phyloP scores from a whole-genome alignment of 805 yeast species.

The Candida maltosa region DNA sequence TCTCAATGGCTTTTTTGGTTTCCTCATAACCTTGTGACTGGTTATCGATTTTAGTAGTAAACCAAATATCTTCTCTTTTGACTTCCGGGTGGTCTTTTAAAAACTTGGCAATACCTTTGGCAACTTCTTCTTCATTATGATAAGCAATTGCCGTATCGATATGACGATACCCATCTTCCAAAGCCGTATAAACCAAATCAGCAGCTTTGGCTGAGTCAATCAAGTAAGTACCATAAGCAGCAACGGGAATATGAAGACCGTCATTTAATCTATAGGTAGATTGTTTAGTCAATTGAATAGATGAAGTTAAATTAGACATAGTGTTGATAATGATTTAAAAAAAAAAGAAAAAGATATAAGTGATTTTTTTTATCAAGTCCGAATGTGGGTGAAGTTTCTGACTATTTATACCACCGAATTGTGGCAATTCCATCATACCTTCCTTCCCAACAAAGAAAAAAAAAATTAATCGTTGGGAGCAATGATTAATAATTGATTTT shows the following conservation, averaged over 20 bases:
- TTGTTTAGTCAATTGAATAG: slow-evolving; percentile 31
- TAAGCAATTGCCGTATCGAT: slow-evolving; percentile 72
- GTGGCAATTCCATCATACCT: no score
- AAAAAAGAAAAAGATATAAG: no score
- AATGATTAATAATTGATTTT: no score
- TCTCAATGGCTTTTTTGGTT: slow-evolving; percentile 25
- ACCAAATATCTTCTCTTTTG: slow-evolving; percentile 31
- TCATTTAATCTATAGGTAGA: slow-evolving; percentile 46
- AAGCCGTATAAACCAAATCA: slow-evolving; percentile 52
- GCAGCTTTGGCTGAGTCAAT: slow-evolving; percentile 36
- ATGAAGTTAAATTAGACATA: slow-evolving; percentile 24
- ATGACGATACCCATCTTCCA: slow-evolving; percentile 67
- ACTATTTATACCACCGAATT: no score
- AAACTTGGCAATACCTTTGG: slow-evolving; percentile 56
- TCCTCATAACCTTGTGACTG: slow-evolving; percentile 33
- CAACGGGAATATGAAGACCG: slow-evolving; percentile 52
- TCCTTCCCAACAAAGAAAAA: no score
- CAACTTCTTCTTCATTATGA: slow-evolving; percentile 59
- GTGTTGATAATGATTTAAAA: not conserved
- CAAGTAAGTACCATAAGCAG: slow-evolving; percentile 56
- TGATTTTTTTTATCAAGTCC: no score
- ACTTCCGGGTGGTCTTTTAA: slow-evolving; percentile 39
- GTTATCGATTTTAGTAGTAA: slow-evolving; percentile 32
- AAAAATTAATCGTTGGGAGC: no score
- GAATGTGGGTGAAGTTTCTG: no score